Evolutionary conservation across 2,329 filamentous ascomycete species (phyloP), one percentile per base, ranked within the genome.

Genomic region (Pseudocercospora ulei): DNA sequence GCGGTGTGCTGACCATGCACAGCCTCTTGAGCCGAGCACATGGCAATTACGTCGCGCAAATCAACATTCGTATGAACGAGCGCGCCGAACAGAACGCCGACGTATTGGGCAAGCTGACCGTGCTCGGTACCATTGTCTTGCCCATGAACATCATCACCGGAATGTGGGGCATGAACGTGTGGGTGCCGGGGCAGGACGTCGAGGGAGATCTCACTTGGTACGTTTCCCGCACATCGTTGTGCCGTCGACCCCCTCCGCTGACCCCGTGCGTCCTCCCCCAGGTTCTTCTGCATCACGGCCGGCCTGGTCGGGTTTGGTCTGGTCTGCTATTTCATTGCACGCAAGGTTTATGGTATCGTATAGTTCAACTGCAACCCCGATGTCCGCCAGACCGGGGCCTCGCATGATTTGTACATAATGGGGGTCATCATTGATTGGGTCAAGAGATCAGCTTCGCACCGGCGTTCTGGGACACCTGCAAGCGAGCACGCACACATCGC

Each of bases 81-180:
- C 80, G 90, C 30, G 84, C 92, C 60, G 88, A 98, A 62, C 80
- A 92, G 65, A 98, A 90, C 1, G 85, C 86, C 25, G 88, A 98
- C 59, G 86, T 95, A 1, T 73, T 98, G 7, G 87, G 87, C 48
- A 94, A 90, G 62, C 73, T 98, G 44, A 96, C 90, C 0, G 90
- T 98, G 1, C 71, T 98, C 1, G 90, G 90, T 49, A 98, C 90
- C 4, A 96, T 98, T 51, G 88, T 98, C 2, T 68, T 98, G 40
- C 90, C 90, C 7, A 94, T 98, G 87, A 98, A 98, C 60, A 93
- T 98, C 58, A 88, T 98, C 55, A 96, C 90, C 2, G 90, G 90
- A 51, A 77, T 96, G 55, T 98, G 88, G 87, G 90, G 88, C 35
- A 96, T 96, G 88, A 98, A 98, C 69, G 58, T 60, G 16, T 58